phyloP scores from a whole-genome alignment of 352 stramenopile species.

The Achlya hypogyna region DNA sequence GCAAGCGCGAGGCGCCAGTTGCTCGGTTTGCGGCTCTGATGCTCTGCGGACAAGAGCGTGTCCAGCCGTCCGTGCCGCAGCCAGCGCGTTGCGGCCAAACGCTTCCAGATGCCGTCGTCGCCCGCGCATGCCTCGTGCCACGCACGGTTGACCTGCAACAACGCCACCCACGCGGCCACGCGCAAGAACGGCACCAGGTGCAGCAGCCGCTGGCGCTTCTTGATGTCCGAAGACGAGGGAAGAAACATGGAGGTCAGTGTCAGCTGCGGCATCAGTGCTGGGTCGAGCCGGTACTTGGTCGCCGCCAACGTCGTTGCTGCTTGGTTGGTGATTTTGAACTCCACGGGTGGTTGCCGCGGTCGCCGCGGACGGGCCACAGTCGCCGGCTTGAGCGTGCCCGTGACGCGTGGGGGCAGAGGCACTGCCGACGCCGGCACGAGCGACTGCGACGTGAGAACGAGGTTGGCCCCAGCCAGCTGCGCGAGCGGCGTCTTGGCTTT shows the following conservation, averaged over 20 bases:
- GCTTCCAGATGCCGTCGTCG: constrained; percentile 1
- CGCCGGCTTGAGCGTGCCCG: not conserved
- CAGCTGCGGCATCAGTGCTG: not conserved
- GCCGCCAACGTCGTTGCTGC: no score
- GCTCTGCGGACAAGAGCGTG: not conserved
- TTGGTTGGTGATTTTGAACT: not conserved
- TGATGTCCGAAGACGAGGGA: not conserved
- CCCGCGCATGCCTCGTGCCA: not conserved
- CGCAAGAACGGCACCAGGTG: not conserved
- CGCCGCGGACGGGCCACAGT: no score
- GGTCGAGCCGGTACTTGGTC: not conserved
- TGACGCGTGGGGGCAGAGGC: not conserved
- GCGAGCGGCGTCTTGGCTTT: not conserved
- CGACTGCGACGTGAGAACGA: not conserved
- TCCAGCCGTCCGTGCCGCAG: not conserved
- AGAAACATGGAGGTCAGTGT: not conserved
- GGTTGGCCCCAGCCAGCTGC: not conserved
- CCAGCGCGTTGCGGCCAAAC: not conserved
- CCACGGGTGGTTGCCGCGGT: not conserved
- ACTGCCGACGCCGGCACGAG: not conserved
- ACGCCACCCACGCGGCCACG: not conserved
- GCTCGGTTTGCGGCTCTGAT: not conserved
- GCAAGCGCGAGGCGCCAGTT: not conserved
- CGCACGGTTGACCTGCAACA: not conserved
- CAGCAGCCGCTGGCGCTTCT: not conserved